phyloP scores from a whole-genome alignment of 768 basidiomycete species.

The Serendipita sp. region DNA sequence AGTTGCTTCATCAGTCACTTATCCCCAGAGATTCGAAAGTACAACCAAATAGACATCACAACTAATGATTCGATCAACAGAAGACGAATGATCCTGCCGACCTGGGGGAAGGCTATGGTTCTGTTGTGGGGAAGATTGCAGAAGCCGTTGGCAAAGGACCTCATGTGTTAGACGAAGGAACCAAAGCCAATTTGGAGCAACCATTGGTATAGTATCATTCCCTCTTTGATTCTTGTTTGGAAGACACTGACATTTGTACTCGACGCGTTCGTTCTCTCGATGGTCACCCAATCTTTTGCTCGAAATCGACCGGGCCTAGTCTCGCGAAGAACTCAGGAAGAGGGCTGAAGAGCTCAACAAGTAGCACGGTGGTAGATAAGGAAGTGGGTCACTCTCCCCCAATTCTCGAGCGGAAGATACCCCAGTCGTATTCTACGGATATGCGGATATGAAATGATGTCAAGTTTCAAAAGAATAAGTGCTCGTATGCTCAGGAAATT shows the following conservation, averaged over 20 bases:
- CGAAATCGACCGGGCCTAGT: not conserved
- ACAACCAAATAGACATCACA: too few species aligned
- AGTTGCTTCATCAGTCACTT: not conserved
- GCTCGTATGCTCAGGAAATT: too few species aligned
- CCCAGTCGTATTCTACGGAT: too few species aligned
- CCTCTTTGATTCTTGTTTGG: not conserved
- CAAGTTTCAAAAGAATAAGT: too few species aligned
- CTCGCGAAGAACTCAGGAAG: conserved; percentile 3
- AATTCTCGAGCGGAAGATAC: too few species aligned
- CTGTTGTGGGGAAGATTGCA: not conserved
- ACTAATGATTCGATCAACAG: not conserved
- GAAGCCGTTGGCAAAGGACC: not conserved
- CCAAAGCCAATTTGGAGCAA: not conserved
- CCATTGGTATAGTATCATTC: not conserved
- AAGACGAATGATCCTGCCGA: conserved; percentile 4
- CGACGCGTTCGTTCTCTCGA: too few species aligned
- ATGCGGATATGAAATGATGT: too few species aligned
- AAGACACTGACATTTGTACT: not conserved
- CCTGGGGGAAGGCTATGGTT: not conserved
- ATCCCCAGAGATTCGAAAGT: not conserved
- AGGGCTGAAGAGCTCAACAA: not conserved
- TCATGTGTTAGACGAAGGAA: not conserved
- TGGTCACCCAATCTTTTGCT: too few species aligned
- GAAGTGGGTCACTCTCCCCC: too few species aligned
- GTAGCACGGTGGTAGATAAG: not conserved